Base-by-base conservation (phyloP, 306 rosid species). In the Gastrolobium bilobum region DNA sequence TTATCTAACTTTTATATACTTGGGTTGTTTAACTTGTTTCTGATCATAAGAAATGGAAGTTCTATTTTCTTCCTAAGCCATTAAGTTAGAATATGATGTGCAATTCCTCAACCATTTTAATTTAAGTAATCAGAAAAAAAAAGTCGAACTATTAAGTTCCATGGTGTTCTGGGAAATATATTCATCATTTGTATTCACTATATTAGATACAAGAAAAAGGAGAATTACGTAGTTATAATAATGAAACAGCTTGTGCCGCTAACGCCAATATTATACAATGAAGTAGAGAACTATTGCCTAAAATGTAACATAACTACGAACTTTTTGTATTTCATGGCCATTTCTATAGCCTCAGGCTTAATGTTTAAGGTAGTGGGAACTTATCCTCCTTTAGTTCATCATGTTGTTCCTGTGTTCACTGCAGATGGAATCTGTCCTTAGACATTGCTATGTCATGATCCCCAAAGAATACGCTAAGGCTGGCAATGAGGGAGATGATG, bases 341-440 rank as follows among this genome's bases (percentile, higher is more conserved):
- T 68, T 51, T 76, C 37, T 58, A 20, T 58, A 37, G 80, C 66
- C 54, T 54, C 35, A 10, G 52, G 39, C 54, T 30, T 61, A 42
- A 30, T 68, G 53, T 74, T 67, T 10, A 72, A 62, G 63, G 66
- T 66, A 68, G 47, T 63, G 8, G 14, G 57, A 53, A 61, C 47
- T 79, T 71, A 44, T 52, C 20, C 64, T 81, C 75, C 57, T 61
- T 31, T 46, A 34, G 42, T 74, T 85, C 13, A 4, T 84, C 47
- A 66, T 34, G 34, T 40, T 75, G 66, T 44, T 77, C 56, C 60
- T 78, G 42, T 51, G 33, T 82, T 70, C 66, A 60, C 69, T 71
- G 79, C 86, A 94, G 99, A 91, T 92, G 95, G 98, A 92, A 81
- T 83, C 94, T 44, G 82, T 95, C 71, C 88, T 95, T 75, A 84